Conservation (phyloP, 2,329 filamentous ascomycete species). For the Polychaeton citri region DNA sequence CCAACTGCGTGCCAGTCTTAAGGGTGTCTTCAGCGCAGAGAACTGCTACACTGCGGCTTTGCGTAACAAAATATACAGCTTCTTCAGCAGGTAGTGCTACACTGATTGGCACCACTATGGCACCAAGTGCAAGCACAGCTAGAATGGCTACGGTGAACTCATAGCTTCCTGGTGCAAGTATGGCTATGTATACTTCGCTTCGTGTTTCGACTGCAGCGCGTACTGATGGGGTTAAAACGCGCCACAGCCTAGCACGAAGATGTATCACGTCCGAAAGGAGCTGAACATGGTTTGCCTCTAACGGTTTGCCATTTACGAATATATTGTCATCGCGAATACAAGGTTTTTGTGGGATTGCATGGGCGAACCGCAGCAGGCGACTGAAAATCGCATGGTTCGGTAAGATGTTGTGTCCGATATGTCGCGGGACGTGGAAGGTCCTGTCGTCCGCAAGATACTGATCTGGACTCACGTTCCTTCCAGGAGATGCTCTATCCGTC, state of each 20-base stretch:
- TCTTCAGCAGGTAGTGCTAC: slow-evolving; percentile 30
- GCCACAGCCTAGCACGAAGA: slow-evolving; percentile 25
- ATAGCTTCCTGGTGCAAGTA: slow-evolving; percentile 29
- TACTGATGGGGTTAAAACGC: slow-evolving; percentile 16
- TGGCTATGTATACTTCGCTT: slow-evolving; percentile 30
- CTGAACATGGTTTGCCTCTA: slow-evolving; percentile 27
- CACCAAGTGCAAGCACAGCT: slow-evolving; percentile 27
- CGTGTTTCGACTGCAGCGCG: slow-evolving; percentile 18
- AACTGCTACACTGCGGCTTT: slow-evolving; percentile 25
- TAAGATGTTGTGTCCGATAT: slow-evolving; percentile 14
- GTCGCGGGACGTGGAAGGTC: slow-evolving; percentile 6
- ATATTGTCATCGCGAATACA: slow-evolving; percentile 28
- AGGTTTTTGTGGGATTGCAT: slow-evolving; percentile 20
- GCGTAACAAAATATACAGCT: slow-evolving; percentile 31
- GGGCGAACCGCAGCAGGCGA: slow-evolving; percentile 27
- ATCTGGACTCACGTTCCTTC: too few species aligned
- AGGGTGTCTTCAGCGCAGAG: slow-evolving; percentile 24
- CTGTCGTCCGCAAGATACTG: slow-evolving; percentile 5
- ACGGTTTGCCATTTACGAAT: slow-evolving; percentile 6
- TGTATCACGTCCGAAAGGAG: slow-evolving; percentile 32
- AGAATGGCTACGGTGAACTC: slow-evolving; percentile 29
- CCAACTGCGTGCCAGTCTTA: slow-evolving; percentile 15
- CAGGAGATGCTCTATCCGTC: too few species aligned
- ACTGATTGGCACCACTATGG: slow-evolving; percentile 33
- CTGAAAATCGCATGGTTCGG: slow-evolving; percentile 25